Evolutionary conservation across 164 flowering plant species (phyloP), one percentile per base, ranked within the genome.

Genomic region (Vitis rupestris): DNA sequence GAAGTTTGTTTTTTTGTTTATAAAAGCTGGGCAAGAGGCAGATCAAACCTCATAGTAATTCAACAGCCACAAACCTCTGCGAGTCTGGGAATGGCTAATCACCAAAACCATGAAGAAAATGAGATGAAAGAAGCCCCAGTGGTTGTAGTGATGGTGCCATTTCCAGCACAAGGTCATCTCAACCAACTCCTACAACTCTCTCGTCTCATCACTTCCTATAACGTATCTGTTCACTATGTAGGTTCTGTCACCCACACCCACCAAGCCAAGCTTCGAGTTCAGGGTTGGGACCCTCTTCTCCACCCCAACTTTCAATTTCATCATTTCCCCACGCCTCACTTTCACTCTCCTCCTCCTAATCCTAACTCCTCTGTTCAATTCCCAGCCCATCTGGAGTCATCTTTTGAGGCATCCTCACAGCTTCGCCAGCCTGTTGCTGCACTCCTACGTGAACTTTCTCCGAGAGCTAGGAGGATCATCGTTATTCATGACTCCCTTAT

Each of bases 401-500:
- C 72, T 1, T 81, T 86, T 58, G 75, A 82, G 0, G 85, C 89
- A 23, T 16, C 83, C 6, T 0, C 29, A 1, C 76, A 72, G 63
- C 86, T 90, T 50, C 83, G 83, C 3, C 17, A 65, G n/a, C 95
- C 93, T 30, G 61, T 90, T 12, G 17, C 79, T 0, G 23, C 27
- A 0, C 86, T 90, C 14, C 48, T 90, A 1, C 70, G 61, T 3
- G 8, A 56, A 1, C 86, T 90, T 6, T 71, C 88, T 6, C 0
- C 69, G 13, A 19, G 44, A 2, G 16, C 70, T 1, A 59, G 72
- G 0, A 84, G 82, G 52, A 78, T 90, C 6, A 74, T 79, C 0
- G 78, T 92, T 60, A 62, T 92, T 19, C 79, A 86, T 37, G 95
- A 92, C 70, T 66, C 90, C 8, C 67, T 90, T 9, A 87, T 90